Conservation (phyloP, 139 green algal genomes). For the Chlamydomonas incerta region DNA sequence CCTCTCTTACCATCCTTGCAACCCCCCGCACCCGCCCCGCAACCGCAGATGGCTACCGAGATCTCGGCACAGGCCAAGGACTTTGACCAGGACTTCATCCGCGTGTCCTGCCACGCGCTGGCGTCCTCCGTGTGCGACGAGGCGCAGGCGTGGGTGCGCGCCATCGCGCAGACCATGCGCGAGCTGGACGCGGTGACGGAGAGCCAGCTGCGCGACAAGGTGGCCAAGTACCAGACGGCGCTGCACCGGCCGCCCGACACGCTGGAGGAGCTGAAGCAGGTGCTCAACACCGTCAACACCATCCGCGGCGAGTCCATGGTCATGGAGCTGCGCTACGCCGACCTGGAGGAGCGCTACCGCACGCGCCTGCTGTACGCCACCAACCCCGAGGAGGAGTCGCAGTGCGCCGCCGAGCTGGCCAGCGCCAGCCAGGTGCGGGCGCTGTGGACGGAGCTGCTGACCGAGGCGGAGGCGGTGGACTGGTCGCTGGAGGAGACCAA, state of each 20-base stretch:
- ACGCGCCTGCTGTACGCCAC: slow-evolving; percentile 75
- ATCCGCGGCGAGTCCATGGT: slow-evolving; percentile 73
- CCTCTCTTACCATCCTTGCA: too few relatives aligned
- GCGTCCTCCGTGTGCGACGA: slow-evolving; percentile 76
- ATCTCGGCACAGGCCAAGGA: slow-evolving; percentile 60
- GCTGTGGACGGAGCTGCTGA: slow-evolving; percentile 54
- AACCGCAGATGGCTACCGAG: slow-evolving; percentile 54
- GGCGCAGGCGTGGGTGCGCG: slow-evolving; percentile 77
- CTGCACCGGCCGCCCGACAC: slow-evolving; percentile 60
- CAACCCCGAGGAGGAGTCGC: slow-evolving; percentile 42
- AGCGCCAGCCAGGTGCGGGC: slow-evolving; percentile 44
- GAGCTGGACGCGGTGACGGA: slow-evolving; percentile 70
- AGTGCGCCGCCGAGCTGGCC: slow-evolving; percentile 49
- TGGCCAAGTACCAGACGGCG: slow-evolving; percentile 43
- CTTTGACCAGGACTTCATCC: slow-evolving; percentile 79
- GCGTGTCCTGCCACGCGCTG: slow-evolving; percentile 71
- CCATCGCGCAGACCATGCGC: slow-evolving; percentile 76
- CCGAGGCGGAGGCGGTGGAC: slow-evolving; percentile 74
- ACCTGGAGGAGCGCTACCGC: slow-evolving; percentile 87
- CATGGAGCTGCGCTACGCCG: slow-evolving; percentile 80
- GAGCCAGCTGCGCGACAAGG: slow-evolving; percentile 53
- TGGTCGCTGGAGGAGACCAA: slow-evolving; percentile 74
- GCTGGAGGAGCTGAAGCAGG: slow-evolving; percentile 81
- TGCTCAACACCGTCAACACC: slow-evolving; percentile 70
- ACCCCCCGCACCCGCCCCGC: too few relatives aligned